Evolutionary conservation across 2,329 filamentous ascomycete genomes (phyloP).

Genomic region (Neofusicoccum kwambonambiense): DNA sequence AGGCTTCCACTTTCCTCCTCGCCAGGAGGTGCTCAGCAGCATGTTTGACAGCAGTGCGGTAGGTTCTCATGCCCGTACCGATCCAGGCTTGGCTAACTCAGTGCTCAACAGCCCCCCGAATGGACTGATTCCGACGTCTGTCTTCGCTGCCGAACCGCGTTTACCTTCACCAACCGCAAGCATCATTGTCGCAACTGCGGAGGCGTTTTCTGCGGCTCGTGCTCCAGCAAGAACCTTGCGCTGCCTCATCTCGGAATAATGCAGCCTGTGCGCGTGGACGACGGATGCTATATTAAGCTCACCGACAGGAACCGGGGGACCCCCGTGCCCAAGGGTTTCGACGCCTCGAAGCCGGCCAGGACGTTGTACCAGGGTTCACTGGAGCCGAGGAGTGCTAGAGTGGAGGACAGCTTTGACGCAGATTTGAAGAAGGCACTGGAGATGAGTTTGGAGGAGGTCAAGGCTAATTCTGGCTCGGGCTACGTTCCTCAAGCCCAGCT

Average conservation of each 20-base stretch:
- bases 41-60: conserved; percentile 98
- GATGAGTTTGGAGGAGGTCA: conserved; percentile 95
- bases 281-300: conserved; percentile 89
- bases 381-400: conserved; percentile 85
- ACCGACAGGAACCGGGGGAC: conserved; percentile 65
- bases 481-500: conserved; percentile 67
- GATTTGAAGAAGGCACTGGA: conserved; percentile 90
- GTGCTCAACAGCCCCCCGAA: conserved; percentile 72
- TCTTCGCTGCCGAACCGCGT: conserved; percentile 93
- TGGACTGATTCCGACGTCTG: conserved; percentile 98
- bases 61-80: conserved; percentile 35
- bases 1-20: conserved; percentile 86
- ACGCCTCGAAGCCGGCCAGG: conserved; percentile 56
- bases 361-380: conserved; percentile 67
- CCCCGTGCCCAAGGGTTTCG: conserved; percentile 45
- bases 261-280: conserved; percentile 88
- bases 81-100: neutral
- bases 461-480: conserved; percentile 66
- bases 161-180: conserved; percentile 97
- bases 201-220: conserved; percentile 94
- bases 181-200: conserved; percentile 98
- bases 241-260: conserved; percentile 91
- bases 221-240: conserved; percentile 83
- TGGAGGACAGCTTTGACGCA: conserved; percentile 90
- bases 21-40: conserved; percentile 81